Conservation (phyloP, 2,329 filamentous ascomycete species). For the Trichoderma polysporum region DNA sequence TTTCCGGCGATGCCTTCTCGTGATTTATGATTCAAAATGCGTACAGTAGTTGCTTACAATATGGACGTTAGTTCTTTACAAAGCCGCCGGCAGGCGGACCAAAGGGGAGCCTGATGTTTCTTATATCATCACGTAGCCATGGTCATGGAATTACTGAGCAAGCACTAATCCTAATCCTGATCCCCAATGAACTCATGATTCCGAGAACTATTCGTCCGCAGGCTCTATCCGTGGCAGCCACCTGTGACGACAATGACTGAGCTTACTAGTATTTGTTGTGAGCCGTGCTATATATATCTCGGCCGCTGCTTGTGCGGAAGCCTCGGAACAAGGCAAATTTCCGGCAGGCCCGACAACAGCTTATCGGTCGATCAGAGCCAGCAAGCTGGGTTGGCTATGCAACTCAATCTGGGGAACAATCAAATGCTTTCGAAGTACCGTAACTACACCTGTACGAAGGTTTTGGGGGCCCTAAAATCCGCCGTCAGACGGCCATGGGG, state of each 20-base stretch:
- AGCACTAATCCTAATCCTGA: neutral
- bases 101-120: neutral
- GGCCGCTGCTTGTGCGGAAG: neutral
- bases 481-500: slow-evolving; percentile 10
- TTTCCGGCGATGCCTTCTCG: too few species aligned
- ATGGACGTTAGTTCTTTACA: neutral
- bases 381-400: slow-evolving; percentile 6
- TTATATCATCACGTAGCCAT: slow-evolving; percentile 9
- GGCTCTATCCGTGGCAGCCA: slow-evolving; percentile 1
- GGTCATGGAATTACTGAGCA: neutral
- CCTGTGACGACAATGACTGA: slow-evolving; percentile 9
- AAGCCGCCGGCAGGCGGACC: neutral
- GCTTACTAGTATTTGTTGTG: neutral
- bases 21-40: neutral
- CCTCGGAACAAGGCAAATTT: slow-evolving; percentile 16
- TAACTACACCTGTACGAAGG: neutral
- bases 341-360: slow-evolving; percentile 11
- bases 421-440: neutral
- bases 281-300: slow-evolving; percentile 13
- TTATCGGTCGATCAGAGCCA: slow-evolving; percentile 15
- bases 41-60: neutral
- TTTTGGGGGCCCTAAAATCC: slow-evolving; percentile 7
- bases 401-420: slow-evolving; percentile 6
- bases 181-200: neutral
- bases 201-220: neutral